Evolutionary conservation across 2,329 filamentous ascomycete species (phyloP).

Genomic region (Bisporella sp.): DNA sequence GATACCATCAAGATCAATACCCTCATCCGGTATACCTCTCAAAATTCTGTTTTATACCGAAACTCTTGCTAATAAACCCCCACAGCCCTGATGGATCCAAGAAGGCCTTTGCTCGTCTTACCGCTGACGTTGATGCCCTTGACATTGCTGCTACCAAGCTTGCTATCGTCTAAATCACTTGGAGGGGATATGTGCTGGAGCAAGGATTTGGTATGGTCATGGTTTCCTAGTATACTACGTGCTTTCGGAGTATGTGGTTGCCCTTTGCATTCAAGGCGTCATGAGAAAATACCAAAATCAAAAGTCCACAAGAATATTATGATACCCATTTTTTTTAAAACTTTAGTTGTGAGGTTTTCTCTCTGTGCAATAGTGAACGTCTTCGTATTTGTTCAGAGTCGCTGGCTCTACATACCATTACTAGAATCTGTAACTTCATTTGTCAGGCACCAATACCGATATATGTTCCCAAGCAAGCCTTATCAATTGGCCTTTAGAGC

Average conservation of each 20-base stretch:
- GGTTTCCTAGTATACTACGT: slow-evolving; percentile 14
- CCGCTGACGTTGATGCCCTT: slow-evolving; percentile 92
- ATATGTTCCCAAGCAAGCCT: no score
- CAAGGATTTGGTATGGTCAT: slow-evolving; percentile 15
- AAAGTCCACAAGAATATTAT: slow-evolving; percentile 20
- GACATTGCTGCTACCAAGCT: slow-evolving; percentile 99
- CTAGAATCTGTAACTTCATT: no score
- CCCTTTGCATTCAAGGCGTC: slow-evolving; percentile 27
- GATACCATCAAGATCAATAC: slow-evolving; percentile 99
- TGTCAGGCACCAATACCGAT: no score
- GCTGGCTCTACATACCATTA: no score
- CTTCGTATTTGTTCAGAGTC: no score
- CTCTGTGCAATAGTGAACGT: no score
- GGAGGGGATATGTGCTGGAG: neutral
- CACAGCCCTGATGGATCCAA: slow-evolving; percentile 86
- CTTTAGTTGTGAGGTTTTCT: no score
- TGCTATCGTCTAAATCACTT: slow-evolving; percentile 73
- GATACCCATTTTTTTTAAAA: neutral
- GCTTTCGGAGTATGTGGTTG: slow-evolving; percentile 18
- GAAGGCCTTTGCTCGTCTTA: slow-evolving; percentile 97
- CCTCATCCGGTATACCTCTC: slow-evolving; percentile 73
- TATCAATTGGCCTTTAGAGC: no score
- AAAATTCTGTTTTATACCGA: neutral
- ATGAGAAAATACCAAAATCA: slow-evolving; percentile 24
- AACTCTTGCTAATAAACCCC: neutral